These are phyloP conservation scores for Candida vaughaniae DNA, from an alignment of 805 yeast species.

Conservation along the genomic window DNA sequence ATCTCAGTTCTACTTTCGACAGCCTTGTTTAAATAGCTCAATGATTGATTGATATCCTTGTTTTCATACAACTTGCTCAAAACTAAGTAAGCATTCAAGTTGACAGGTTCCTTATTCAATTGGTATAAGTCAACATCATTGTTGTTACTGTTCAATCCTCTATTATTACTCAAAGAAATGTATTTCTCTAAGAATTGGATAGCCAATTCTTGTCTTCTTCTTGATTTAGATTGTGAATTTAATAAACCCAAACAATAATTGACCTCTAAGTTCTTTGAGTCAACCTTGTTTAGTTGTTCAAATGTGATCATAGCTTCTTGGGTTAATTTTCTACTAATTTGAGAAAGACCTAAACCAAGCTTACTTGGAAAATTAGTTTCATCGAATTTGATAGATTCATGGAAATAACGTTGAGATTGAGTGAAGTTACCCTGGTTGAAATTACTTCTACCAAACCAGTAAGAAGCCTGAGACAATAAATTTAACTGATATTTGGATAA, in stretches of 20 bases:
- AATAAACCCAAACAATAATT: constrained; percentile 73
- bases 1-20: constrained; percentile 47
- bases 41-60: constrained; percentile 63
- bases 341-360: constrained; percentile 84
- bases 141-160: constrained; percentile 27
- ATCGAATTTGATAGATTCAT: constrained; percentile 65
- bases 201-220: constrained; percentile 50
- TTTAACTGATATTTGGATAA: constrained; percentile 29
- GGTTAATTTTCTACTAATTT: constrained; percentile 65
- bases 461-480: constrained; percentile 40
- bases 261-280: constrained; percentile 72
- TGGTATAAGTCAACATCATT: constrained; percentile 14
- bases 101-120: constrained; percentile 52
- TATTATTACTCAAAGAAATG: constrained; percentile 57
- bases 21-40: constrained; percentile 61
- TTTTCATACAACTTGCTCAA: constrained; percentile 71
- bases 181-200: constrained; percentile 68
- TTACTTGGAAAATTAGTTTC: constrained; percentile 67
- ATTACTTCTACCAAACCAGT: constrained; percentile 84
- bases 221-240: constrained; percentile 52
- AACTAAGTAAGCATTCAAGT: constrained; percentile 62
- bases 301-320: constrained; percentile 87
- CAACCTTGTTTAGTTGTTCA: constrained; percentile 65
- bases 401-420: constrained; percentile 71
- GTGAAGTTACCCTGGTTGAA: constrained; percentile 60